phyloP scores from a whole-genome alignment of 495 filamentous ascomycete species.

The Xylaria venustula region DNA sequence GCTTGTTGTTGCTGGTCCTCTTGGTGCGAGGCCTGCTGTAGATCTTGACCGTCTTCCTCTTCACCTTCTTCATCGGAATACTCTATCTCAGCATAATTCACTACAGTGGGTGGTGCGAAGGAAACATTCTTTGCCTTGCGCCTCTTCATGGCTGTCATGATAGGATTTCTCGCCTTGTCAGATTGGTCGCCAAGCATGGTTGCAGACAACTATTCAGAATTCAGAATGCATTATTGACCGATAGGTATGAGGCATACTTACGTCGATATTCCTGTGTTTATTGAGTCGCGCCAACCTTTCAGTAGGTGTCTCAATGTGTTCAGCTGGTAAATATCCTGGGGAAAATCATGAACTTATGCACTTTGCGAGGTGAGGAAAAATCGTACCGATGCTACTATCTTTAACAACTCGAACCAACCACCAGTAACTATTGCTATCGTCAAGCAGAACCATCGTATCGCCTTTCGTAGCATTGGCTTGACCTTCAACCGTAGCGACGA shows the following conservation, averaged over 20 bases:
- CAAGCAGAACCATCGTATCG: constrained; percentile 99
- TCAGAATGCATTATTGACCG: constrained; percentile 11
- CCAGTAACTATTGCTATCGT: constrained; percentile 99
- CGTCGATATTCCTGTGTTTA: constrained; percentile 97
- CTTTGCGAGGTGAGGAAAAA: background rate
- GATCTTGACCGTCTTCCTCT: constrained; percentile 52
- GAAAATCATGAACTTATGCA: background rate
- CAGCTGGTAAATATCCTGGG: constrained; percentile 89
- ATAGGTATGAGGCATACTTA: constrained; percentile 43
- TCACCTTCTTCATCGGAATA: constrained; percentile 89
- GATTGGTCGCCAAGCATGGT: constrained; percentile 91
- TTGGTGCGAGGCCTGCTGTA: constrained; percentile 34
- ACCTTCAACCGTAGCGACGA: constrained; percentile 95
- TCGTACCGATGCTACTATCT: constrained; percentile 91
- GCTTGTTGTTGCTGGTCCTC: constrained; percentile 28
- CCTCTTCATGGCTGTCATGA: constrained; percentile 86
- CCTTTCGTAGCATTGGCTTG: constrained; percentile 98
- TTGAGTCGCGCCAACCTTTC: constrained; percentile 91
- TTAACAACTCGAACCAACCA: constrained; percentile 97
- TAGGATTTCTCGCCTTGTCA: constrained; percentile 83
- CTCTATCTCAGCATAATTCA: constrained; percentile 87
- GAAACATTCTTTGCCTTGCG: constrained; percentile 86
- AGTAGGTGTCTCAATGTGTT: constrained; percentile 98
- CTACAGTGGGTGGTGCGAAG: constrained; percentile 82
- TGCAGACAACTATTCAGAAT: constrained; percentile 66